Percentiles rank a stretch among this genome's conserved stretches.
Evolutionary conservation across 1,284 basidiomycete genomes (phyloP).

Genomic region (Apiotrichum laibachii): DNA sequence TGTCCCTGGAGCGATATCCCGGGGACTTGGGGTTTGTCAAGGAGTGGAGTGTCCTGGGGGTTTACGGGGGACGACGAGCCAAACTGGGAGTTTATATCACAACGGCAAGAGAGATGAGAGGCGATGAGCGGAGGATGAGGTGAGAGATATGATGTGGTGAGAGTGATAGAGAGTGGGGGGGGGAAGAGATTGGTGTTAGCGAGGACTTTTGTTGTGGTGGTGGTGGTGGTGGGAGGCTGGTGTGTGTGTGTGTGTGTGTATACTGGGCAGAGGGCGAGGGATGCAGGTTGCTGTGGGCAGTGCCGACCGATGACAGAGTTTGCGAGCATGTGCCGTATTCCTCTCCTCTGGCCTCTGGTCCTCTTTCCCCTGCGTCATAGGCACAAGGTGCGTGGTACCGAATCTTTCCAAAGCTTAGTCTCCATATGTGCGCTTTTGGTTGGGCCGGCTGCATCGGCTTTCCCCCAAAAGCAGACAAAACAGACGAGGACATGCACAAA

Average conservation of each 20-base stretch:
- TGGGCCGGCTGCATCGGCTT: too few species aligned
- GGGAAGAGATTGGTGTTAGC: background rate
- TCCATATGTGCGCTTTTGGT: too few species aligned
- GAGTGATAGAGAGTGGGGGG: background rate
- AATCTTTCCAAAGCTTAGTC: too few species aligned
- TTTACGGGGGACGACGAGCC: too few species aligned
- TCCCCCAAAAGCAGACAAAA: too few species aligned
- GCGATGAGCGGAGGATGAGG: background rate
- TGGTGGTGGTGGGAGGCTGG: background rate
- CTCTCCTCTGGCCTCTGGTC: too few species aligned
- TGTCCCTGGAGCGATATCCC: slow-evolving; percentile 22
- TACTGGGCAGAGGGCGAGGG: too few species aligned
- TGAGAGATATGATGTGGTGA: background rate
- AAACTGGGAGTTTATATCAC: background rate
- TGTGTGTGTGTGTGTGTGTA: background rate
- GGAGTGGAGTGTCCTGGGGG: slow-evolving; percentile 22
- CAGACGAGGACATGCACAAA: too few species aligned
- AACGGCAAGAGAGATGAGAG: slow-evolving; percentile 1
- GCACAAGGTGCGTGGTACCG: background rate
- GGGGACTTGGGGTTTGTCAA: slow-evolving; percentile 26
- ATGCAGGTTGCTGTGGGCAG: too few species aligned
- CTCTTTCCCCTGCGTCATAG: too few species aligned
- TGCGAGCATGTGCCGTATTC: too few species aligned
- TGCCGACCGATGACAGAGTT: background rate
- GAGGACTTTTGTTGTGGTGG: too few species aligned